Evolutionary conservation across 495 filamentous ascomycete genomes (phyloP), one percentile per base, ranked within the genome.

Genomic region (Jackrogersella minutella): DNA sequence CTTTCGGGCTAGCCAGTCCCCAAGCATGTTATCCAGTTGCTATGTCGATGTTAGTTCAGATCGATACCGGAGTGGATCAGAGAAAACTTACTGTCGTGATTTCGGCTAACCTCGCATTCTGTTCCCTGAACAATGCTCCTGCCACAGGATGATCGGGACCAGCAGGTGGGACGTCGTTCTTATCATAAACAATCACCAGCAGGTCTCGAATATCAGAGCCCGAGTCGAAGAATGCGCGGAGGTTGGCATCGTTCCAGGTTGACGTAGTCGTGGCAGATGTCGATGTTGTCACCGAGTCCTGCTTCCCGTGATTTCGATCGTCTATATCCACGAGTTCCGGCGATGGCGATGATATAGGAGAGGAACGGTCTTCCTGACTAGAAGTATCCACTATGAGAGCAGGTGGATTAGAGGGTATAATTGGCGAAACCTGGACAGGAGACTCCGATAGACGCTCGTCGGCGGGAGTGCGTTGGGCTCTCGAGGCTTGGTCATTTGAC

Each of bases 171-270:
- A 93, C 86, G 58, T 90, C 90, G 19, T 86, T 90, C 77, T 91
- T 95, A 76, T 97, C 93, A 72, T 96, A 91, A 24, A 99, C 92
- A 44, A 99, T 89, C 7, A 93, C 83, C 53, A 97, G 85, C 73
- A 98, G 81, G 73, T 99, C 95, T 40, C 91, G 86, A 66, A 99
- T 91, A 62, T 97, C 93, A n/a, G 85, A 89, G 40, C 90, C 90
- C 69, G 95, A 93, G 63, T 98, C 94, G 67, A 98, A 88, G 78
- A 97, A 99, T 16, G 91, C 88, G 44, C 92, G 86, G 33, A 99
- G 83, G 66, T 85, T 89, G 61, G 88, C 82, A 74, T 97, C 95
- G 67, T 89, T 93, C 95, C 95, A 99, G 0, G 89, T 83, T 11
- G 81, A 77, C 50, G 72, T 71, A 13, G 75, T 72, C 46, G 79